Evolutionary conservation across 2,329 filamentous ascomycete species (phyloP), one percentile per base, ranked within the genome.

Genomic region (Diaporthe citri): DNA sequence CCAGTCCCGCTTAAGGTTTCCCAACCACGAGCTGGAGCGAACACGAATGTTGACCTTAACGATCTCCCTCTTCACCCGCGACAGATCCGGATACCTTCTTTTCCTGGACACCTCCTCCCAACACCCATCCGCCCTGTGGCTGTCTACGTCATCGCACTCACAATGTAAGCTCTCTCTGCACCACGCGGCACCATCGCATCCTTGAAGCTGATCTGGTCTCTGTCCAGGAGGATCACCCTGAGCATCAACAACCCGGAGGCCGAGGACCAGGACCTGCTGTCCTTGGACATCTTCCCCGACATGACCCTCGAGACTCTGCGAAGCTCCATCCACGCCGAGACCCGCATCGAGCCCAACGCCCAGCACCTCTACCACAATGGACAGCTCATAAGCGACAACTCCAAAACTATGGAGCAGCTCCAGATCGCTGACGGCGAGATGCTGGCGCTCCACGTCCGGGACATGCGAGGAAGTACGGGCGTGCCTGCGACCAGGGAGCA

Each of bases 301-400:
- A 95, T 97, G 88, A 95, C 94, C 64, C 86, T 98, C 79, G 93
- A 93, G 80, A 93, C 95, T 71, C 90, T 99, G 78, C 97, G 97
- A 84, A 94, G 93, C 82, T 94, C 95, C 81, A 93, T 99, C 82
- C 91, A 97, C 82, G 94, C 92, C 84, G 96, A 98, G 85, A 93
- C 93, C 66, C 88, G 88, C 79, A 92, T 97, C 79, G 91, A 94
- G 39, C 89, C 92, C 25, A 87, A 88, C 59, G 89, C 93, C 62
- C 95, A 98, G 83, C 92, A 95, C 81, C 92, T 98, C 82, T 97
- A 97, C 85, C 94, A 96, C 86, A 97, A 98, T 83, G 97, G 96
- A 78, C 90, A 91, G 78, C 90, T 96, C 56, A 91, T 99, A 73
- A 89, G 87, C 78, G 93, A 95, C 84, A 93, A 96, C 80, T 85